Evolutionary conservation across 2,329 filamentous ascomycete species (phyloP), one percentile per base, ranked within the genome.

Genomic region (Sporothrix phasma): DNA sequence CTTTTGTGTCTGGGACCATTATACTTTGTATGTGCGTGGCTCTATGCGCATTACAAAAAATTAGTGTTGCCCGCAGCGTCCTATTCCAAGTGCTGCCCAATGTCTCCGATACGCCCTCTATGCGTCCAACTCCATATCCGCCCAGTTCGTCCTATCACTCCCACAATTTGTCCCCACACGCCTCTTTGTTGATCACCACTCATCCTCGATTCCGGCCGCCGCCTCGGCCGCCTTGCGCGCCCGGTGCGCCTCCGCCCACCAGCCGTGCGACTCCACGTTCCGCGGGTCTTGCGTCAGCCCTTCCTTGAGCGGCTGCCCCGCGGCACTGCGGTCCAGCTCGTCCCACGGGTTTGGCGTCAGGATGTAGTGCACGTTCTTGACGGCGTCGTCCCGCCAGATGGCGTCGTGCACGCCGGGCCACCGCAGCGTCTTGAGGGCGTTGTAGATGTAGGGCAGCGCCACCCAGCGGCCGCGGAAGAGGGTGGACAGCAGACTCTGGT

Each of bases 341-440:
- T 83, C 77, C 84, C 84, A 87, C 2, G 84, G 84, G 73, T 87
- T 87, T 0, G 84, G 69, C 22, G 69, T 79, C 24, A 86, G 71
- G 53, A 87, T 85, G 66, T 84, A 86, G 70, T 87, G 84, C 5
- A 87, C 72, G 68, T 84, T 85, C 76, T 84, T 85, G 59, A 86
- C 81, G 46, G 74, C 71, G 19, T 80, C 80, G 68, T 87, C 84
- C 11, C 76, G 73, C 84, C 84, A 87, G 64, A 87, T 82, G 64
- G 74, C 70, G 31, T 74, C 72, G 69, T 87, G 84, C 34, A 85
- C 82, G 13, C 75, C 77, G 17, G 75, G 64, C 69, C 69, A 70
- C n/a, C 69, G 69, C 75, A 86, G 66, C 17, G 84, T 85, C 78
- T 86, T 86, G 66, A 87, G 77, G 10, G 82, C 84, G 68, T 87